phyloP scores from a whole-genome alignment of 805 yeast genomes.

The Wickerhamomyces silvicola region DNA sequence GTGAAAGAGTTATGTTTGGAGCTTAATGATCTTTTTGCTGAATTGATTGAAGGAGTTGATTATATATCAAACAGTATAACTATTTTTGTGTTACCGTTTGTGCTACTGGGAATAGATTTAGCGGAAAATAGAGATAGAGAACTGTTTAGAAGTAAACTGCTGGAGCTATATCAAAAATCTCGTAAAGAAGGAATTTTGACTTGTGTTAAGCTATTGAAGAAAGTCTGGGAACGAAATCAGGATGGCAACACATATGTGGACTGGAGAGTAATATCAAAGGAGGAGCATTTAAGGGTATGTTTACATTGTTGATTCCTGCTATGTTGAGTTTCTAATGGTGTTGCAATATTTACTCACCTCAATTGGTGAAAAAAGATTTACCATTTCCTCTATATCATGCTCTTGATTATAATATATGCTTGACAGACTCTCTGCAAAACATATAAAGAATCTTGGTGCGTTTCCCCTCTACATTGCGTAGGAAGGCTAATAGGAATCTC shows the following conservation, averaged over 20 bases:
- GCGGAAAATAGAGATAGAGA: neutral
- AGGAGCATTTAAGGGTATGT: constrained; percentile 1
- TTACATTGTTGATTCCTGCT: neutral
- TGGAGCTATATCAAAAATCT: constrained; percentile 1
- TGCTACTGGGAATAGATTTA: constrained; percentile 1
- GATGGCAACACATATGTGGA: constrained; percentile 1
- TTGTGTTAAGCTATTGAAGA: neutral
- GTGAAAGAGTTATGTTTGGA: constrained; percentile 5
- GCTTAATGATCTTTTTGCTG: constrained; percentile 2
- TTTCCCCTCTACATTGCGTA: too few relatives aligned
- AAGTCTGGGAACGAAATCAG: neutral
- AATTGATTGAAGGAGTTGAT: constrained; percentile 1
- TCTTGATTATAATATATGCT: too few relatives aligned
- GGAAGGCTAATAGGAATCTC: too few relatives aligned
- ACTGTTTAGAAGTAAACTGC: neutral
- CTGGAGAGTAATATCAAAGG: constrained; percentile 1
- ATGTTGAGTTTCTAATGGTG: neutral
- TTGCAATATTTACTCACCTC: too few relatives aligned
- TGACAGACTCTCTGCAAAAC: too few relatives aligned
- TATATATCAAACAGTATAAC: neutral
- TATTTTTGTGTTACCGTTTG: constrained; percentile 1
- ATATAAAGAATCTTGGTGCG: too few relatives aligned
- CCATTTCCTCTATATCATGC: too few relatives aligned
- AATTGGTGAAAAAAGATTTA: too few relatives aligned
- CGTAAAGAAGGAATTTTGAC: constrained; percentile 1